Conservation (phyloP, 305 asterid species). For the Fraxinus nigra region DNA sequence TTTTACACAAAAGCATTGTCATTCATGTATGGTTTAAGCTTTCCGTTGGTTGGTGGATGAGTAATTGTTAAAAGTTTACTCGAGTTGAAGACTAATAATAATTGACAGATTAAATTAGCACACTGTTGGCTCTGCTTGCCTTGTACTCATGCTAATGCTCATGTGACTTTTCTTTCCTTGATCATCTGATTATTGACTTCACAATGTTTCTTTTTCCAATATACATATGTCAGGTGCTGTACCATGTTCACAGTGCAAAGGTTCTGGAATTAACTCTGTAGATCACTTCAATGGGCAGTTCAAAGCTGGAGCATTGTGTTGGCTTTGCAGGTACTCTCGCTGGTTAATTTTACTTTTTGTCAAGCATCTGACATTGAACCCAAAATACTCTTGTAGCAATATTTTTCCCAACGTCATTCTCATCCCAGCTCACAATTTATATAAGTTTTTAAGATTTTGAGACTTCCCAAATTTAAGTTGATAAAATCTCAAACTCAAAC, state of each 20-base stretch:
- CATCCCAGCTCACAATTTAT: not conserved
- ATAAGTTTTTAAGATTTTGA: not conserved
- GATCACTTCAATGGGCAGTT: conserved; percentile 82
- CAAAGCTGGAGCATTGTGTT: conserved; percentile 81
- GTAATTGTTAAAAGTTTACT: not conserved
- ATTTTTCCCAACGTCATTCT: not conserved
- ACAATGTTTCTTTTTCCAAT: conserved; percentile 9
- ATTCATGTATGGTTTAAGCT: not conserved
- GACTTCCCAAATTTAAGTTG: not conserved
- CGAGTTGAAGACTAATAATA: not conserved
- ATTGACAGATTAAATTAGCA: not conserved
- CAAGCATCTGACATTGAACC: not conserved
- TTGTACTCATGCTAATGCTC: not conserved
- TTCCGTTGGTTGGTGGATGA: not conserved
- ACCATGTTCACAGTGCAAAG: conserved; percentile 66
- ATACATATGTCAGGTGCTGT: conserved; percentile 34
- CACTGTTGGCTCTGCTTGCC: not conserved
- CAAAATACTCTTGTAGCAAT: not conserved
- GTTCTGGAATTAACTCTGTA: conserved; percentile 59
- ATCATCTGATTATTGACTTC: conserved; percentile 7
- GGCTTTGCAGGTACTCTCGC: conserved; percentile 78
- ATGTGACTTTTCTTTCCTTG: not conserved
- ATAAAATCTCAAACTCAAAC: not conserved
- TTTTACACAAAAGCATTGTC: not conserved
- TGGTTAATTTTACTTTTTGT: not conserved